Base-by-base conservation (phyloP, 768 basidiomycete species). In the Pleurotus pulmonarius region DNA sequence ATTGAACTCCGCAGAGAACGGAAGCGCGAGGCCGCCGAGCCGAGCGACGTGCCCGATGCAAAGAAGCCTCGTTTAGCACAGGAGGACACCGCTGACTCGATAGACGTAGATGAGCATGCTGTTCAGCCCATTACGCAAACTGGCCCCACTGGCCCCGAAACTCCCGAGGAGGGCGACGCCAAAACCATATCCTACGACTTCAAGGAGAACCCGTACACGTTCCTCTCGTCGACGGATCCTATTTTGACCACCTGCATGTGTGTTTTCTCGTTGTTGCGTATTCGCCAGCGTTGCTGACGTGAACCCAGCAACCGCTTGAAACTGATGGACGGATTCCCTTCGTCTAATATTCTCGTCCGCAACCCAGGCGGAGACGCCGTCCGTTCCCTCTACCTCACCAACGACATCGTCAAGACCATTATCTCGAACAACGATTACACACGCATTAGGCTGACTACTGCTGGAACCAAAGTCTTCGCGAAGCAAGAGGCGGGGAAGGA, bases 171-270 rank as follows among this genome's bases (percentile, higher is more conserved):
- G 20, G 20, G 20, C 20, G 20, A 20, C 20, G 20, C 20, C 20
- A 20, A 20, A 20, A 3, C 20, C 20, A 20, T 20, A 20, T 20
- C 20, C 20, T 20, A 20, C 20, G 20, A 20, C 20, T 20, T 90
- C 78, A 94, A 88, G 66, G 95, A 98, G 69, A 92, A 91, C 68
- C 94, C 95, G 1, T 97, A 90, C 68, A 92, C 89, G 0, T 94
- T 88, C 73, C 72, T 98, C 26, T 66, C 82, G 1, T 76, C 83
- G 2, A 75, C 85, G 57, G 88, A 97, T 64, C 85, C 85, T 4
- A 80, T 87, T 52, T 75, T 98, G 44, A 64, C 75, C 55, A 75
- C 77, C 13, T 92, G 90, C 83, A 79, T 88, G 94, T 93, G 69
- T 67, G 87, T 73, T 5, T 39, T 57, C 57, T 41, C 22, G 53